Base-by-base conservation (phyloP, 2,329 filamentous ascomycete species). In the Pseudocercospora crystallina region DNA sequence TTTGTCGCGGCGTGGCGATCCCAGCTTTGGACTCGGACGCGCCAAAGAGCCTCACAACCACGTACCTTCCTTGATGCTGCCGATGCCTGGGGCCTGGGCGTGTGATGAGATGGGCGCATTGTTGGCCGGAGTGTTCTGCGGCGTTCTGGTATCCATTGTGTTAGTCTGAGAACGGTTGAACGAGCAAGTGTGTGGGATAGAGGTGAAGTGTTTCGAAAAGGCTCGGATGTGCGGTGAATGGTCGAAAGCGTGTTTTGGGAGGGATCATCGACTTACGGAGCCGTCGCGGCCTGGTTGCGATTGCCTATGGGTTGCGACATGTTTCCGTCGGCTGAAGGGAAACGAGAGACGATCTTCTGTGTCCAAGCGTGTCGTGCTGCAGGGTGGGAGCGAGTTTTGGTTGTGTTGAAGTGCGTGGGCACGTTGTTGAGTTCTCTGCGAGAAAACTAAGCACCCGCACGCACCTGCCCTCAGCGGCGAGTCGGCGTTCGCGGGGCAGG, bases 81-180 rank as follows among this genome's bases (percentile, higher is more conserved):
- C 80, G 58, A 99, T 86, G 61, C 87, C 89, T 57, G 94, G 94
- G 76, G 96, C 90, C 77, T 96, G 90, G 64, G 95, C 94, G 75
- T 94, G 92, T 57, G 92, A 97, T 47, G 91, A 95, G 76, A 99
- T 97, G 61, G 94, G 94, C 62, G 95, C 94, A 78, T 92, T 91
- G 76, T 85, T 90, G 62, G 90, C 87, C 63, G 94, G 94, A 49
- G 94, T 99, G 80, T 99, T 99, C 77, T 99, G 94, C 69, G 94
- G 94, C 69, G 94, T 99, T 68, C 94, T 97, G 73, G 69, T 61
- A 46, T 64, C 53, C 56, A 62, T 61, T 35, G 14, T 63, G 54
- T 71, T 60, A 62, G 71, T 53, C 13, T 7, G 20, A 26, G 20
- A 26, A 26, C 20, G 20, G 20, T 7, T 7, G 20, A 26, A 26